Evolutionary conservation across 208 protist genomes (phyloP).

Genomic region (Trypanosoma boissoni): DNA sequence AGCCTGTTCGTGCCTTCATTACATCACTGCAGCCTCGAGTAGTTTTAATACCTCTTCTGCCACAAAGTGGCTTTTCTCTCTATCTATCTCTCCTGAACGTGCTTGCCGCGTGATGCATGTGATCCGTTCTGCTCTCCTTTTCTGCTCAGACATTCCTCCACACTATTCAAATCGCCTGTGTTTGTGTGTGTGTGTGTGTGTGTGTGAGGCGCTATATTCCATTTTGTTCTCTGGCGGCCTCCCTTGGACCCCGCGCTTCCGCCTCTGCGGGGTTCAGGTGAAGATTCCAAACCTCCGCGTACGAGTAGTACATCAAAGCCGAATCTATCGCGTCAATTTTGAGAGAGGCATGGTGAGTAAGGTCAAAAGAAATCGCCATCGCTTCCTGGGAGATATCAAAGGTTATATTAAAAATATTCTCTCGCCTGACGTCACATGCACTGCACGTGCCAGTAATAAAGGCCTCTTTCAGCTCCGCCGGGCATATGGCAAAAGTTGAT

Average conservation of each 20-base stretch:
- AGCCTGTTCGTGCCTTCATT: too few species aligned
- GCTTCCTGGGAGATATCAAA: constrained; percentile 25
- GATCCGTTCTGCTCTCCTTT: too few species aligned
- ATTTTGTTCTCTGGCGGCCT: too few species aligned
- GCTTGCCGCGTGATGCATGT: too few species aligned
- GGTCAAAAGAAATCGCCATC: constrained; percentile 2
- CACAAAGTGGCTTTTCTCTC: too few species aligned
- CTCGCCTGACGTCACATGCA: constrained; percentile 23
- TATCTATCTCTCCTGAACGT: too few species aligned
- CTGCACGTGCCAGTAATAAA: constrained; percentile 30
- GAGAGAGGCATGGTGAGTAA: constrained; percentile 1
- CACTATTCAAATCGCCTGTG: too few species aligned
- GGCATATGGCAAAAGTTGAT: constrained; percentile 21
- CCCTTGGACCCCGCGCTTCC: neutral
- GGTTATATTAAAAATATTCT: constrained; percentile 13
- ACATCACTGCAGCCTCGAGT: too few species aligned
- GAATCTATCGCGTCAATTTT: constrained; percentile 29
- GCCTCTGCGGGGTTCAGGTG: neutral
- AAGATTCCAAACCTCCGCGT: constrained; percentile 49
- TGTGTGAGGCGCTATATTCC: too few species aligned
- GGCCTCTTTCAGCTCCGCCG: constrained; percentile 40
- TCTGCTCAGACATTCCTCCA: too few species aligned
- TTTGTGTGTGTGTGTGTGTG: too few species aligned
- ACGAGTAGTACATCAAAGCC: constrained; percentile 11
- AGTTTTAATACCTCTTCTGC: too few species aligned